These are phyloP conservation scores for Musa beccarii DNA, from an alignment of 176 grass and related monocot genomes.

Conservation along the genomic window DNA sequence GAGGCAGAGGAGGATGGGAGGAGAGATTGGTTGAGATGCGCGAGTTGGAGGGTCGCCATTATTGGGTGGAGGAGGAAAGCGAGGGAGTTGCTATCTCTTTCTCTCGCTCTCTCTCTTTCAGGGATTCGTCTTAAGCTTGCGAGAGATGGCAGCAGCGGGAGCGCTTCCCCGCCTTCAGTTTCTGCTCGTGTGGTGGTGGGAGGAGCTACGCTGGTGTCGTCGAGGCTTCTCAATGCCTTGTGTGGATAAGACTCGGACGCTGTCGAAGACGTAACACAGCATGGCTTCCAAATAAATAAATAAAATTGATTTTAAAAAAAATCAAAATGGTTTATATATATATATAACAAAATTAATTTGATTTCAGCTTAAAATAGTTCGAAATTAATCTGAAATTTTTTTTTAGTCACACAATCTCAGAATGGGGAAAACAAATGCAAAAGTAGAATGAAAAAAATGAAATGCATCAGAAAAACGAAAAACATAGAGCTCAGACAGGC, in stretches of 20 bases:
- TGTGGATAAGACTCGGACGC: background rate
- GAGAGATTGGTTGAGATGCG: slow-evolving; percentile 2
- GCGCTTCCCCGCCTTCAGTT: too few relatives aligned
- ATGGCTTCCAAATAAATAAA: background rate
- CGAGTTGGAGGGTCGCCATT: slow-evolving; percentile 57
- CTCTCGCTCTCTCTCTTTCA: background rate
- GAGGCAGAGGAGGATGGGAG: background rate
- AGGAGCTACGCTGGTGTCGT: background rate
- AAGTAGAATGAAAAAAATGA: too few relatives aligned
- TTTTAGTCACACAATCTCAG: too few relatives aligned
- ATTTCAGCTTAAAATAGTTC: too few relatives aligned
- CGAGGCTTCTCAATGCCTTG: background rate
- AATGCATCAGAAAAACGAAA: too few relatives aligned
- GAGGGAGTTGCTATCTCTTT: background rate
- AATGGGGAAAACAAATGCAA: too few relatives aligned
- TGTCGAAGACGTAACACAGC: background rate
- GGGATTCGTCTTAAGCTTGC: too few relatives aligned
- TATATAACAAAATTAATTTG: too few relatives aligned
- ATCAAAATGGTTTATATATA: too few relatives aligned
- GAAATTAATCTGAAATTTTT: too few relatives aligned
- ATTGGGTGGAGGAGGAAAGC: background rate
- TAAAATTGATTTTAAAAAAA: too few relatives aligned
- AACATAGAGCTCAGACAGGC: too few relatives aligned
- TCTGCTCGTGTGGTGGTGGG: background rate
- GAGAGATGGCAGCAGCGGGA: background rate